Conservation (phyloP, 1,284 basidiomycete species). For the Stereum hirsutum region DNA sequence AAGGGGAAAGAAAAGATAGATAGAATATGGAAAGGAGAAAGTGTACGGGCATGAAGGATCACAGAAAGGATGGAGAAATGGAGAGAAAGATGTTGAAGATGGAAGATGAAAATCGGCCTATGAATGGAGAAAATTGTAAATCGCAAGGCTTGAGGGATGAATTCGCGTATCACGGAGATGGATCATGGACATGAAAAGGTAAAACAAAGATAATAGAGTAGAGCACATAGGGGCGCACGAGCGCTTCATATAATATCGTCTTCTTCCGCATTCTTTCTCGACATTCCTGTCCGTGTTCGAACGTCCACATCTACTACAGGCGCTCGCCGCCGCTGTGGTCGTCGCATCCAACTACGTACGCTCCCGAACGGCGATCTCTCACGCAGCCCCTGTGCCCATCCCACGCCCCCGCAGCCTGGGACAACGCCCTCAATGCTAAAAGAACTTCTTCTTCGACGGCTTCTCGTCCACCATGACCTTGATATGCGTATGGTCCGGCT, state of each 20-base stretch:
- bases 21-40: too few species aligned
- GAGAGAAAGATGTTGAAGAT: too few species aligned
- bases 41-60: too few species aligned
- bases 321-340: neutral
- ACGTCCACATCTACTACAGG: too few species aligned
- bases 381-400: too few species aligned
- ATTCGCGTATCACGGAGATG: neutral
- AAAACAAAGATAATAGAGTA: neutral
- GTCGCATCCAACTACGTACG: neutral
- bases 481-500: conserved; percentile 54
- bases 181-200: neutral
- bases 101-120: too few species aligned
- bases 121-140: neutral
- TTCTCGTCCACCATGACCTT: conserved; percentile 68
- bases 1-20: too few species aligned
- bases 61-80: too few species aligned
- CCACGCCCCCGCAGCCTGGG: neutral
- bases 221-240: too few species aligned
- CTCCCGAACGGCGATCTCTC: neutral
- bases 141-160: neutral
- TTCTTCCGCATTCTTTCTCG: neutral
- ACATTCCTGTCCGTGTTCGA: too few species aligned
- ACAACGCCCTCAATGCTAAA: conserved; percentile 27
- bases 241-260: too few species aligned
- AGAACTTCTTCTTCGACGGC: conserved; percentile 59